These are phyloP conservation scores for Ulmus americana DNA, from an alignment of 331 rosid species.

Conservation along the genomic window DNA sequence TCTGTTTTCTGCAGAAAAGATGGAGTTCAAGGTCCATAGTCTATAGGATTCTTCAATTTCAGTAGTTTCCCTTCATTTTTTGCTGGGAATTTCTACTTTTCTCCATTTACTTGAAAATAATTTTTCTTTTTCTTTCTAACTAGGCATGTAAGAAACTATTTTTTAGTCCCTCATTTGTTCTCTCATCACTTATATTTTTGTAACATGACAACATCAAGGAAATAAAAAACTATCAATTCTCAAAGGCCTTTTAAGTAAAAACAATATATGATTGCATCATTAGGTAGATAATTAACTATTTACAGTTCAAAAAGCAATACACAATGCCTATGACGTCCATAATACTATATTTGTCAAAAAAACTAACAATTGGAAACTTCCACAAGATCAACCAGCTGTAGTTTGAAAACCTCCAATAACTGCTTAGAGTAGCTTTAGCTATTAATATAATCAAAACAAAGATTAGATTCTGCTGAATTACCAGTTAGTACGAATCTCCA, in stretches of 20 bases:
- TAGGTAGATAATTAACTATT: conserved; percentile 19
- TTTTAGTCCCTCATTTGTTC: no score
- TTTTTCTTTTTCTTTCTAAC: no score
- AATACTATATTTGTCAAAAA: conserved; percentile 20
- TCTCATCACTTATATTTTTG: no score
- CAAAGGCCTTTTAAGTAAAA: background rate
- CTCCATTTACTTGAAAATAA: no score
- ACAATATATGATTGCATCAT: conserved; percentile 3
- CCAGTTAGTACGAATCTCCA: conserved; percentile 19
- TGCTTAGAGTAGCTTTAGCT: conserved; percentile 13
- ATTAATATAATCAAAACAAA: conserved; percentile 21
- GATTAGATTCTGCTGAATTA: conserved; percentile 28
- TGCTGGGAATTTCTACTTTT: no score
- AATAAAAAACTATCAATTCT: no score
- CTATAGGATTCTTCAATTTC: no score
- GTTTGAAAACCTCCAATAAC: conserved; percentile 23
- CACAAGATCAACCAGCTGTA: conserved; percentile 22
- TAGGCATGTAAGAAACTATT: no score
- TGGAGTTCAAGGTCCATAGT: conserved; percentile 22
- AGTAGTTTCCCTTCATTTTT: no score
- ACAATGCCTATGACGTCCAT: conserved; percentile 7
- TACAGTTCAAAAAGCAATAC: conserved; percentile 25
- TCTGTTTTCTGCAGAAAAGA: conserved; percentile 49
- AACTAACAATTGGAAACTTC: background rate
- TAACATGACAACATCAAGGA: no score